Base-by-base conservation (phyloP, 2,329 filamentous ascomycete species). In the Cadophora malorum region DNA sequence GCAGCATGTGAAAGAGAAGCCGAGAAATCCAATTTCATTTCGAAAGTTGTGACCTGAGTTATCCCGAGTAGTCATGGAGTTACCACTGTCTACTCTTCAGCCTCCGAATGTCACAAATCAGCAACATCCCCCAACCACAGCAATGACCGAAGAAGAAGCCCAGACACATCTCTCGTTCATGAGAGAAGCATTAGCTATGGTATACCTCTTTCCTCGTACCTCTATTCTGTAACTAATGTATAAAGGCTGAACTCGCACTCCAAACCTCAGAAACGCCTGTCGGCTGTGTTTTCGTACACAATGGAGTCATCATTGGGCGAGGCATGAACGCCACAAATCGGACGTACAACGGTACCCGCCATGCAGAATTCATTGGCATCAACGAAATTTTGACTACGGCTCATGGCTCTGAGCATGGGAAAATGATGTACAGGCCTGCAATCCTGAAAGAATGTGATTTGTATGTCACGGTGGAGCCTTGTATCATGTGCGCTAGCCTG, bases 261-360 rank as follows among this genome's bases (percentile, higher is more conserved):
- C 83, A 83, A 73, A 92, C 88, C 70, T 94, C 97, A 74, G 96
- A 99, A 82, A 98, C 96, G 1, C 96, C 96, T 0, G 96, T 99
- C 23, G 96, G 96, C 60, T 99, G 96, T 79, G 94, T 99, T 38
- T 89, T 99, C 64, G 94, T 98, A 25, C 87, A 94, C 77, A 61
- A 92, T 33, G 90, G 89, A 72, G 84, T 88, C 73, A 86, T 97
- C 71, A 94, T 99, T 72, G 94, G 93, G 52, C 87, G 86, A 71
- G 96, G 96, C 70, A 97, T 97, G 92, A 99, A 99, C 76, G 96
- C 96, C 71, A 99, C 96, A 64, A 99, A 97, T 76, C 86, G 92
- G 73, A 96, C 92, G 31, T 88, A 95, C 59, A 89, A 97, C 82
- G 96, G 96, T 55, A 98, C 96, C 58, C 89, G 94, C 31, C 96